Conservation (phyloP, 495 filamentous ascomycete genomes). For the Podospora pseudoanserina region DNA sequence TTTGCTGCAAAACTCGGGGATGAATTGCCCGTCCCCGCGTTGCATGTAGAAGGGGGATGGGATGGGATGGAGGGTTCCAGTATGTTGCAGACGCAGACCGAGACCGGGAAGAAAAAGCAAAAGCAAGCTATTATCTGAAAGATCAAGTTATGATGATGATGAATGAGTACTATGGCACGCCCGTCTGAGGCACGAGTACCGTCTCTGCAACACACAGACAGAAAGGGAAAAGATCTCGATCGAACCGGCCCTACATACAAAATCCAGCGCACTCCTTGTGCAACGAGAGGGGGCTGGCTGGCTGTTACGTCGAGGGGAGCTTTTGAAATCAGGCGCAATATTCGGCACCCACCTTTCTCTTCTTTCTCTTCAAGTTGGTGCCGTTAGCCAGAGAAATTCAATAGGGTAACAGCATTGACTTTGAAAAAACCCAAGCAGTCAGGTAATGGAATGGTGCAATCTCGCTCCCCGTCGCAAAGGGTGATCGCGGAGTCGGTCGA, state of each 20-base stretch:
- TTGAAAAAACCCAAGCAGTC: neutral
- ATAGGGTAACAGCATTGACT: neutral
- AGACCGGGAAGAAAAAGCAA: neutral
- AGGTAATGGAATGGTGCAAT: neutral
- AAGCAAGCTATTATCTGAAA: neutral
- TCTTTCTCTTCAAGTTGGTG: neutral
- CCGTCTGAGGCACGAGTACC: neutral
- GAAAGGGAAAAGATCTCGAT: neutral
- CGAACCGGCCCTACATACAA: neutral
- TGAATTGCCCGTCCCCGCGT: neutral
- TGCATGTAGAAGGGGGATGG: neutral
- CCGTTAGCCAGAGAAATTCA: neutral
- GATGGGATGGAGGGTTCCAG: neutral
- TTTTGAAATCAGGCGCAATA: slow-evolving; percentile 13
- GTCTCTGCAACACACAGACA: neutral
- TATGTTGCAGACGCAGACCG: neutral
- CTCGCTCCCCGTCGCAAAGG: neutral
- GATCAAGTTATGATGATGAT: too few relatives aligned
- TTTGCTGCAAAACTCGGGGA: neutral
- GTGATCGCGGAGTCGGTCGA: neutral
- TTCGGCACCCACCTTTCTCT: slow-evolving; percentile 1
- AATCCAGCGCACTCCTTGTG: neutral
- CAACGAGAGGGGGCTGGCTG: neutral
- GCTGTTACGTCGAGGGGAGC: neutral
- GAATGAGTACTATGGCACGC: neutral